These are phyloP conservation scores for Penicillium waksmanii DNA, from an alignment of 495 filamentous ascomycete genomes.

Conservation along the genomic window DNA sequence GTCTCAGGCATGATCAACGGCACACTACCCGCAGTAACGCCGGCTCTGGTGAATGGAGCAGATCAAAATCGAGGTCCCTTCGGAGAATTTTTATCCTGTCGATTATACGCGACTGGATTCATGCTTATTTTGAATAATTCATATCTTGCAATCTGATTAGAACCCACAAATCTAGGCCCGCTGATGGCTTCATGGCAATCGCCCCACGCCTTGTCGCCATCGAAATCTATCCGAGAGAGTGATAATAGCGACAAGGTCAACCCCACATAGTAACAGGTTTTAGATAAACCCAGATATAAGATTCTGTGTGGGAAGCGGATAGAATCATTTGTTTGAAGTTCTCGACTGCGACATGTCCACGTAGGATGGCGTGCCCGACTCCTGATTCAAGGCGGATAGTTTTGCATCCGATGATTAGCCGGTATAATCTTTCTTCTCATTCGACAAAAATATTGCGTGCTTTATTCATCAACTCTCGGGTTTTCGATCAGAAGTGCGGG, in stretches of 20 bases:
- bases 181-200: constrained; percentile 17
- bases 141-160: neutral
- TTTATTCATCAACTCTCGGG: constrained; percentile 20
- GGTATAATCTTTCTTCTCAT: constrained; percentile 29
- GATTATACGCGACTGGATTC: no score
- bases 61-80: neutral
- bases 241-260: neutral
- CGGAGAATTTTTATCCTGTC: constrained; percentile 3
- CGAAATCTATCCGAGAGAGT: constrained; percentile 8
- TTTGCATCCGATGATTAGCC: constrained; percentile 10
- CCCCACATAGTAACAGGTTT: neutral
- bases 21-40: constrained; percentile 1
- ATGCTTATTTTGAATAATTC: neutral
- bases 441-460: constrained; percentile 37
- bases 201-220: constrained; percentile 28
- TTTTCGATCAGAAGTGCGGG: constrained; percentile 16
- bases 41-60: neutral
- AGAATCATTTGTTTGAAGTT: neutral
- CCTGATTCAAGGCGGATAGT: constrained; percentile 6
- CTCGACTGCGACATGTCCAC: constrained; percentile 17
- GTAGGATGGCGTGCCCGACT: constrained; percentile 32
- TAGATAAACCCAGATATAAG: neutral
- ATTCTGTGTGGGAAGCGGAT: neutral
- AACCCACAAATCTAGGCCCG: neutral
- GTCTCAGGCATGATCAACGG: constrained; percentile 26